Evolutionary conservation across 768 basidiomycete species (phyloP).

Genomic region (Panaeolus papilionaceus): DNA sequence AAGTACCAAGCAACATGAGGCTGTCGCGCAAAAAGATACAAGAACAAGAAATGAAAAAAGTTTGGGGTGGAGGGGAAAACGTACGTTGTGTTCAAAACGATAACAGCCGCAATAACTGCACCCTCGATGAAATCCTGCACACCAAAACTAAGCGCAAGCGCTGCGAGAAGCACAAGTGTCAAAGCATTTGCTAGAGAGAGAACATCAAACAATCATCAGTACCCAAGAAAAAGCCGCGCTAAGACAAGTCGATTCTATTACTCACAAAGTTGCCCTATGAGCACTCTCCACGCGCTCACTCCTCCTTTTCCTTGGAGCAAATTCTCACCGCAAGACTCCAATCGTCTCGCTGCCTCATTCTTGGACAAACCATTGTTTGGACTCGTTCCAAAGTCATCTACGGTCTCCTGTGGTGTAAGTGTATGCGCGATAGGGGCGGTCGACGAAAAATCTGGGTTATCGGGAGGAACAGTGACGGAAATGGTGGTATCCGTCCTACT

Average conservation of each 20-base stretch:
- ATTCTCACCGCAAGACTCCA: conserved; percentile 41
- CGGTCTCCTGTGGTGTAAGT: conserved; percentile 34
- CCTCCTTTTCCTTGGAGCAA: conserved; percentile 39
- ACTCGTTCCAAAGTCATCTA: conserved; percentile 40
- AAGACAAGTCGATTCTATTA: not conserved
- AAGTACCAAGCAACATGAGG: conserved; percentile 13
- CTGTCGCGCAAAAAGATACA: not conserved
- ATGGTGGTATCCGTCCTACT: conserved; percentile 39
- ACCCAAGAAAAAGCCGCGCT: not conserved
- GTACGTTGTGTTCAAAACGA: conserved; percentile 47
- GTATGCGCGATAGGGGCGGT: conserved; percentile 39
- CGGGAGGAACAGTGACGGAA: conserved; percentile 39
- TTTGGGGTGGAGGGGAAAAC: conserved; percentile 17
- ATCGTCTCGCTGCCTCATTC: conserved; percentile 39
- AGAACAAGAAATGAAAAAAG: not conserved
- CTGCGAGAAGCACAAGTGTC: conserved; percentile 41
- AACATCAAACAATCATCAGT: not conserved
- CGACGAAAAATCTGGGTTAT: conserved; percentile 37
- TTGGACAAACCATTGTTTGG: conserved; percentile 41
- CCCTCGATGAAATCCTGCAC: conserved; percentile 60
- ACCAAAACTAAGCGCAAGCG: conserved; percentile 59
- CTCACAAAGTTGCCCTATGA: conserved; percentile 42
- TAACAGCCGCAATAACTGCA: conserved; percentile 52
- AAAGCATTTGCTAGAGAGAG: conserved; percentile 46
- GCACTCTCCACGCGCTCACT: conserved; percentile 40